phyloP scores from a whole-genome alignment of 2,329 filamentous ascomycete genomes.

The Beauveria scarabaeidicola region DNA sequence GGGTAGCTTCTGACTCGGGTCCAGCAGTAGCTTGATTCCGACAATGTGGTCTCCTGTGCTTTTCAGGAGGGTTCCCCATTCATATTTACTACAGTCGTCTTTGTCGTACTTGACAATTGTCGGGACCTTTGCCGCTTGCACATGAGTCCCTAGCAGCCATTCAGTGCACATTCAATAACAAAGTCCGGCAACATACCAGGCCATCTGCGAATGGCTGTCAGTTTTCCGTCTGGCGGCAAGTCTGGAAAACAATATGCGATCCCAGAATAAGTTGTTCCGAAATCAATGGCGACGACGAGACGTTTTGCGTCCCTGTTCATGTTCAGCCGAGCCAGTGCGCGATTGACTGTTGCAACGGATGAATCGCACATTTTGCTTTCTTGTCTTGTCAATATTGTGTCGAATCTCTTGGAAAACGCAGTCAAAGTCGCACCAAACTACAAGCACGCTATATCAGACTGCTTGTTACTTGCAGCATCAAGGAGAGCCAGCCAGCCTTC shows the following conservation, averaged over 20 bases:
- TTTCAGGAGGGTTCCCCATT: conserved; percentile 13
- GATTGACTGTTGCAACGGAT: background rate
- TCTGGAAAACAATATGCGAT: background rate
- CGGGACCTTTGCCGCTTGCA: conserved; percentile 14
- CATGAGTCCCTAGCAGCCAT: background rate
- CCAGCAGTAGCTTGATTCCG: conserved; percentile 16
- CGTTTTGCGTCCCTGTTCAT: background rate
- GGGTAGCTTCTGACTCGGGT: conserved; percentile 13
- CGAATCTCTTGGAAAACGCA: too few species aligned
- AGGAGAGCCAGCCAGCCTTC: too few species aligned
- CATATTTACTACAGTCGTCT: background rate
- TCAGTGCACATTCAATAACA: background rate
- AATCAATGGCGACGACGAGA: background rate
- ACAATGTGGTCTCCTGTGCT: conserved; percentile 9
- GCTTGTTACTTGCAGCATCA: too few species aligned
- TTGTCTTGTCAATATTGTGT: background rate
- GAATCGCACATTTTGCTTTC: background rate
- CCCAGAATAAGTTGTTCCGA: background rate
- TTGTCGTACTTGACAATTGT: conserved; percentile 14
- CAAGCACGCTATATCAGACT: too few species aligned
- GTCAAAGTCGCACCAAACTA: too few species aligned
- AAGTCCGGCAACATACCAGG: conserved; percentile 12
- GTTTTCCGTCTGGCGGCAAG: background rate
- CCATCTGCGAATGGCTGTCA: conserved; percentile 12
- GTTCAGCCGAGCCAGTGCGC: background rate